A percentile compares a stretch with the other conserved stretches of the same genome.
Conservation (phyloP, 108 stramenopile species). For the Schizochytrium sp. region DNA sequence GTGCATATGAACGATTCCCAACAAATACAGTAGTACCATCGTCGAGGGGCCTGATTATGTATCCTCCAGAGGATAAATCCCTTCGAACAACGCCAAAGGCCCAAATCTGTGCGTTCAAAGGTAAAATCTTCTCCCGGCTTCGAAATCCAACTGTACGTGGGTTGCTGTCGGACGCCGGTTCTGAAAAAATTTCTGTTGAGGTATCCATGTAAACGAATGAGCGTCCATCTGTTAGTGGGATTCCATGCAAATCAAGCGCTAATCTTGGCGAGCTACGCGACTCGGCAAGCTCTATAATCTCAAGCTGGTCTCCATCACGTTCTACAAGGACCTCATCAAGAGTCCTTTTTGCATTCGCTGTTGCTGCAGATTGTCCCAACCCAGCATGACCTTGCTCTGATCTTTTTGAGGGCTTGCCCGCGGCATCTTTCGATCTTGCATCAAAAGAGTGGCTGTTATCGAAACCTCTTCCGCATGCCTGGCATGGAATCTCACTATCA, state of each 20-base stretch:
- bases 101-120: neutral
- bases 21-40: neutral
- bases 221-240: constrained; percentile 16
- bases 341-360: neutral
- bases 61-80: neutral
- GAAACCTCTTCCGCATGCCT: no score
- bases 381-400: neutral
- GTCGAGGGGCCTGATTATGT: neutral
- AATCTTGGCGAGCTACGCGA: neutral
- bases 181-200: neutral
- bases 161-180: constrained; percentile 13
- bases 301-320: neutral
- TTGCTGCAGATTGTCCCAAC: neutral
- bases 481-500: no score
- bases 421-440: neutral
- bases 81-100: constrained; percentile 20
- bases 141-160: constrained; percentile 21
- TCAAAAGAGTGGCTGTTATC: no score
- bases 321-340: neutral
- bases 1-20: constrained; percentile 6
- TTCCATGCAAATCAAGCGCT: neutral
- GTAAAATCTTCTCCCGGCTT: neutral
- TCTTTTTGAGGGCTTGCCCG: neutral
- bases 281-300: neutral
- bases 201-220: neutral